Base-by-base conservation (phyloP, 2,329 filamentous ascomycete genomes). In the Chaetomiaceae sp. region DNA sequence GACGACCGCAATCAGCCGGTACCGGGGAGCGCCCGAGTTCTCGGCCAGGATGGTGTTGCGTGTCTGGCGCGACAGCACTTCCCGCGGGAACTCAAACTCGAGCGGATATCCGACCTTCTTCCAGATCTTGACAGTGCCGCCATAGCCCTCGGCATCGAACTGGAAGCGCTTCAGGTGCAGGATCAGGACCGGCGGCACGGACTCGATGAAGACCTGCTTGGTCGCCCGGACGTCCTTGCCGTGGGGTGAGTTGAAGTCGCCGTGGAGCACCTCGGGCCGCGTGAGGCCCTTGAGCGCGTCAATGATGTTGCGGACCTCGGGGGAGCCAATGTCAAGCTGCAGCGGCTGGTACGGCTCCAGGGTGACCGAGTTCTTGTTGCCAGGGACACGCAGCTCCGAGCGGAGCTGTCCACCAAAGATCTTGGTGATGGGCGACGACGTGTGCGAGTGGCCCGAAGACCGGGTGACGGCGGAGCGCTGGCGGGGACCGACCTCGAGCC, bases 141-240 rank as follows among this genome's bases (percentile, higher is more conserved):
- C 91, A 40, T 75, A 76, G 6, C 86, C 88, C 54, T 86, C 82
- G 57, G 85, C 89, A 64, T 97, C 91, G 64, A 96, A 97, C 64
- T 96, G 90, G 77, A 99, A 99, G 40, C 94, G 89, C 74, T 99
- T 99, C 38, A 99, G 79, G 66, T 99, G 94, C 8, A 99, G 80
- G 50, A 97, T 95, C 12, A 99, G 80, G 4, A 97, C 89, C 0
- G 91, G 89, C 0, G 94, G 94, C 15, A 97, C 76, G 1, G 84
- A 89, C 64, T 97, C 92, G 58, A 99, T 95, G 62, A 95, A 91
- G 2, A 96, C 85, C 69, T 97, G 94, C 73, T 97, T 99, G 29
- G 89, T 95, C 2, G 90, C 91, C 23, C 82, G 81, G 25, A 86
- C 84, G 61, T 87, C 85, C 47, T 85, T 83, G 27, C 91, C 91